Base-by-base conservation (phyloP, 208 protist species). In the Leishmania aethiopica region DNA sequence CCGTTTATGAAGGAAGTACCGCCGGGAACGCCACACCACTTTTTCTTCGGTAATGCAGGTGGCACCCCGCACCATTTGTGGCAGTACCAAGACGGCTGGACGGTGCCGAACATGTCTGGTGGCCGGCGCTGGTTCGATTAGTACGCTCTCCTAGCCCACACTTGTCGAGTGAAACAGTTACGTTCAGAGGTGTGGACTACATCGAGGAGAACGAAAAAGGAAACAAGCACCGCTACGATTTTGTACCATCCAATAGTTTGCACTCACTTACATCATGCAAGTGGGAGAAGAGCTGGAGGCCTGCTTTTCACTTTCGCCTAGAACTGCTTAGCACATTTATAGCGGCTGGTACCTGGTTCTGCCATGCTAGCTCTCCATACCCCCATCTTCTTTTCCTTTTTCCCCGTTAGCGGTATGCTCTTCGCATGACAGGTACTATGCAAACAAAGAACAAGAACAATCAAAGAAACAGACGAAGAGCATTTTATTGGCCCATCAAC, bases 71-170 rank as follows among this genome's bases (percentile, higher is more conserved):
- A 97, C 80, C 92, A 96, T 75, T 86, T 97, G 37, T 97, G 95
- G 95, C 89, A 96, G 74, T 95, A 92, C 82, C 95, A 97, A 82
- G 95, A 97, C 78, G 95, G 95, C 55, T 97, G 95, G 93, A 91
- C 80, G n/a, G 92, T 97, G 75, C 95, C 92, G 32, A 97, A 97
- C 86, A 93, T 94, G 89, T 96, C 92, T 59, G 95, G 95, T 60
- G 95, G 86, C 3, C 90, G 91, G 19, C 89, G 95, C 35, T 97
- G 93, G 92, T 78, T 80, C 4, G 90, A 94, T 37, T 97, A 93
- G 53, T 8, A 25, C 19, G 35, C 47, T 35, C 28, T 45, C 64
- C 32, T 25, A 64, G 35, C 22, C 15, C 51, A 70, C 25, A 35
- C 42, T 37, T 64, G 15, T 40, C 19, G 28, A 49, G 60, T 25